phyloP scores from a whole-genome alignment of 768 basidiomycete genomes.

The Suillus cothurnatus region DNA sequence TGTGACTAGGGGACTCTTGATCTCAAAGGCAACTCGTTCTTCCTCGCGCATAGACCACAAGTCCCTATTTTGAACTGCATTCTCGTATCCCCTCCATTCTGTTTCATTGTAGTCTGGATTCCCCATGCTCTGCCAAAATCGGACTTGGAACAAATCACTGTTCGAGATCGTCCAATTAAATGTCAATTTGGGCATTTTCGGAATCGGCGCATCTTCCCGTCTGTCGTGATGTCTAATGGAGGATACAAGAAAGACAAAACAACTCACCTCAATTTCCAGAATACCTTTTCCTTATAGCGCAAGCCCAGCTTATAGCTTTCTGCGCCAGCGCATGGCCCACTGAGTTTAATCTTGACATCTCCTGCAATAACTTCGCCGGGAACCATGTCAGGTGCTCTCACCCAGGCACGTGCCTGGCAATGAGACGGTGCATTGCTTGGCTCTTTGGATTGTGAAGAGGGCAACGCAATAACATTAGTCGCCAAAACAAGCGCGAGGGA shows the following conservation, averaged over 20 bases:
- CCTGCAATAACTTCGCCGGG: constrained; percentile 1
- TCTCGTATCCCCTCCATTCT: background rate
- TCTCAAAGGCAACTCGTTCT: constrained; percentile 22
- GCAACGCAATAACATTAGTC: too few relatives aligned
- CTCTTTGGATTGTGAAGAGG: background rate
- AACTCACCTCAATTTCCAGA: background rate
- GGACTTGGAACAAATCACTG: background rate
- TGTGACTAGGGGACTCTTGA: constrained; percentile 1
- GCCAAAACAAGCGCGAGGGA: background rate
- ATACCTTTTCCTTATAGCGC: constrained; percentile 6
- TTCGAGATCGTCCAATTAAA: too few relatives aligned
- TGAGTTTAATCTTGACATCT: constrained; percentile 3
- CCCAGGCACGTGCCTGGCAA: constrained; percentile 6
- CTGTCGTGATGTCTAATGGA: background rate
- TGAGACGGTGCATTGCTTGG: background rate
- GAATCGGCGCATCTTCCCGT: constrained; percentile 5
- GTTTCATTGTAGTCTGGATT: background rate
- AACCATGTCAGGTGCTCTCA: constrained; percentile 9
- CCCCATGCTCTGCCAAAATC: too few relatives aligned
- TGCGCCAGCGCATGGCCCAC: background rate
- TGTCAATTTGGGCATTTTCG: background rate
- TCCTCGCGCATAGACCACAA: constrained; percentile 22
- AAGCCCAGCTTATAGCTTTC: background rate
- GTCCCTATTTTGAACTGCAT: constrained; percentile 12
- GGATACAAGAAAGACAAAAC: background rate